Evolutionary conservation across 257 asterid species (phyloP).

Genomic region (Penstemon barbatus): DNA sequence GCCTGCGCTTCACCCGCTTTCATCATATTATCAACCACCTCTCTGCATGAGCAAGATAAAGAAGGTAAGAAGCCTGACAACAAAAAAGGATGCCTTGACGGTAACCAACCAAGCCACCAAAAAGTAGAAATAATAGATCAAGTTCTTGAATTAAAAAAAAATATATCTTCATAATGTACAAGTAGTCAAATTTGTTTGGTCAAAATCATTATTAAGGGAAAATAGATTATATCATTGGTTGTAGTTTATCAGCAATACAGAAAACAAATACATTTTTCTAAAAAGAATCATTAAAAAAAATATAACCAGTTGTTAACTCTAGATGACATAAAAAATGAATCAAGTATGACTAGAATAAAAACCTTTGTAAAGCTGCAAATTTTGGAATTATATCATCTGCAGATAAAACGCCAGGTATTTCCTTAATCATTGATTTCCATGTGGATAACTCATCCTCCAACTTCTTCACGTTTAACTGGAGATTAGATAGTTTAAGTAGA

Average conservation of each 20-base stretch:
- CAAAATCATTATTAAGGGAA: not conserved
- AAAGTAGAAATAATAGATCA: conserved; percentile 4
- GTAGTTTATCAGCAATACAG: conserved; percentile 19
- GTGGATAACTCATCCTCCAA: conserved; percentile 77
- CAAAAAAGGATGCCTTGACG: conserved; percentile 17
- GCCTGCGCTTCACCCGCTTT: conserved; percentile 69
- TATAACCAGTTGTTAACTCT: conserved; percentile 19
- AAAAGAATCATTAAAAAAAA: not conserved
- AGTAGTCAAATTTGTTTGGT: conserved; percentile 1
- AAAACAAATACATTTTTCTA: not conserved
- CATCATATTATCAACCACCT: conserved; percentile 78
- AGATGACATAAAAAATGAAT: conserved; percentile 19
- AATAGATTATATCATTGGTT: not conserved
- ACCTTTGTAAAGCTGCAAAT: conserved; percentile 84
- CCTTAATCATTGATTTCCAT: conserved; percentile 76
- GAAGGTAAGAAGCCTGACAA: conserved; percentile 26
- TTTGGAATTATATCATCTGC: conserved; percentile 72
- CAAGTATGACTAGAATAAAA: conserved; percentile 28
- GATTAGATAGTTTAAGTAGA: conserved; percentile 58
- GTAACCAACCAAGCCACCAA: conserved; percentile 27
- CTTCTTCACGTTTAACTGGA: conserved; percentile 48
- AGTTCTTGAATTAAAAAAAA: not conserved
- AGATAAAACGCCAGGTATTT: conserved; percentile 82
- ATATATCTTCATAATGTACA: too few relatives aligned
- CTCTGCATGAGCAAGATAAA: conserved; percentile 47